Percentiles rank a stretch among this genome's conserved stretches.
Evolutionary conservation across 176 grass and related monocot genomes (phyloP).

Genomic region (Phyllostachys edulis): DNA sequence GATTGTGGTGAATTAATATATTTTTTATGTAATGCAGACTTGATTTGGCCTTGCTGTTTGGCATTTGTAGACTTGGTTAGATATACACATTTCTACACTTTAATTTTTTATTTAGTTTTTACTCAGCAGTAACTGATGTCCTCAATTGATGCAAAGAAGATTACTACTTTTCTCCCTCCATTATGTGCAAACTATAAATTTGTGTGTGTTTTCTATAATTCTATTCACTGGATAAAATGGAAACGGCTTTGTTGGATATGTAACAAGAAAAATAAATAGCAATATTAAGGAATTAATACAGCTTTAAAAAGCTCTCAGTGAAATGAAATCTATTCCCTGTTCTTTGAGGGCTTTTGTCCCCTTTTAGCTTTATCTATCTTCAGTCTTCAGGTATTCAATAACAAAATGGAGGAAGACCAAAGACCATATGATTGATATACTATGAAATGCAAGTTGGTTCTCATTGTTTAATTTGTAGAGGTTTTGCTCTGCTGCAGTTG

Average conservation of each 20-base stretch:
- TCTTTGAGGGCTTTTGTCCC: neutral
- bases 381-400: neutral
- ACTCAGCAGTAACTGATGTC: neutral
- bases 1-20: neutral
- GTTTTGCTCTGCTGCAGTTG: neutral
- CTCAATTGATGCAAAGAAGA: conserved; percentile 8
- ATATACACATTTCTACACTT: neutral
- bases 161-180: neutral
- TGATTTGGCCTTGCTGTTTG: neutral
- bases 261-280: neutral
- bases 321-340: conserved; percentile 15
- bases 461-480: neutral
- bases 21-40: neutral
- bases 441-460: neutral
- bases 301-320: neutral
- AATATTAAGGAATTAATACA: neutral
- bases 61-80: neutral
- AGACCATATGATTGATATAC: neutral
- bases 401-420: neutral
- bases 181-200: neutral
- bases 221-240: neutral
- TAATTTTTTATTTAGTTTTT: neutral
- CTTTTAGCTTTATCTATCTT: conserved; percentile 2
- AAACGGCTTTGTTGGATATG: neutral
- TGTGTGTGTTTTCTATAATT: neutral